Evolutionary conservation across 768 basidiomycete species (phyloP).

Genomic region (Auriscalpium microsporum): DNA sequence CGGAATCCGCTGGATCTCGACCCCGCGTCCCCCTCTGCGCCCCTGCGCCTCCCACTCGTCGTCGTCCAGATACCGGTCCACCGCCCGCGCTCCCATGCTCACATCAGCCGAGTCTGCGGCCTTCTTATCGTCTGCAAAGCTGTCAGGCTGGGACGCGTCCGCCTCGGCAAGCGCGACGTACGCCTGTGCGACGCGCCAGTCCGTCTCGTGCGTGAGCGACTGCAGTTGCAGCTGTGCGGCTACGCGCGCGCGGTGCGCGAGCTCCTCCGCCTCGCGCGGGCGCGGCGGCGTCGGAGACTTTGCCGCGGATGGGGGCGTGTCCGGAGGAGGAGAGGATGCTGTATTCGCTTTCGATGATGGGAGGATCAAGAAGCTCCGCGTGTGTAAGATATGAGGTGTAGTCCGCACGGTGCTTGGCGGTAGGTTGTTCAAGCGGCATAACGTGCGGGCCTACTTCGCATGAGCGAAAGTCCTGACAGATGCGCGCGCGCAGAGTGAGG

Average conservation of each 20-base stretch:
- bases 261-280: constrained; percentile 27
- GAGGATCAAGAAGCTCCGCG: constrained; percentile 47
- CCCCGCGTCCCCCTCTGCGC: constrained; percentile 24
- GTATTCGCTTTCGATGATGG: constrained; percentile 28
- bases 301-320: constrained; percentile 11
- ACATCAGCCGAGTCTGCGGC: not conserved
- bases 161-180: constrained; percentile 61
- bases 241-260: constrained; percentile 39
- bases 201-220: constrained; percentile 58
- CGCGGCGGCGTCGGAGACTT: constrained; percentile 17
- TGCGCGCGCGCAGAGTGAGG: not conserved
- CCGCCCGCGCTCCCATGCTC: constrained; percentile 40
- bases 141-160: constrained; percentile 15
- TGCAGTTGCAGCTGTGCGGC: constrained; percentile 55
- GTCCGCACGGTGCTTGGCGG: constrained; percentile 57
- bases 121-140: constrained; percentile 8
- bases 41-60: constrained; percentile 53
- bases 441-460: constrained; percentile 38
- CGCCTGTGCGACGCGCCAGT: constrained; percentile 56
- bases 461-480: not conserved
- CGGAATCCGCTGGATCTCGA: constrained; percentile 19
- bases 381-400: constrained; percentile 69
- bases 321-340: not conserved
- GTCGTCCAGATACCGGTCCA: constrained; percentile 57
- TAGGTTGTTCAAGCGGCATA: constrained; percentile 61